These are phyloP conservation scores for Gaertneriomyces sp. DNA, from an alignment of 192 early-diverging fungal genomes.

Conservation along the genomic window DNA sequence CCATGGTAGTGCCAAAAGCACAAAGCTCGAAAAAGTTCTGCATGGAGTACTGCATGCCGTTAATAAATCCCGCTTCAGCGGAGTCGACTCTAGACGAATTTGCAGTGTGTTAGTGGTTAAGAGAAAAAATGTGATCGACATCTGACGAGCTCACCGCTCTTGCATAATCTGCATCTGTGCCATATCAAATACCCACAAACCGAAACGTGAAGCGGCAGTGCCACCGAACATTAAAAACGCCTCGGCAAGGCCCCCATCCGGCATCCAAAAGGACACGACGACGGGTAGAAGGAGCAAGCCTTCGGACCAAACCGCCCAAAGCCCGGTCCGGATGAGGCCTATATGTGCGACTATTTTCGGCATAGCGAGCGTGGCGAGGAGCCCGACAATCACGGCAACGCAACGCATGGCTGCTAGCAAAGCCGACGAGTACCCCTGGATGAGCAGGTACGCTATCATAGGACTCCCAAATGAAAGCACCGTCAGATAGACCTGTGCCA, in stretches of 20 bases:
- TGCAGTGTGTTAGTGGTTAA: neutral
- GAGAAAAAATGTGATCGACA: neutral
- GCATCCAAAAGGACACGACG: constrained; percentile 29
- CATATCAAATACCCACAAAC: constrained; percentile 50
- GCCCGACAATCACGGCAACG: constrained; percentile 34
- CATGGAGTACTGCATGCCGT: constrained; percentile 35
- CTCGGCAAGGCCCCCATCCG: neutral
- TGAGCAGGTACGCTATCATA: constrained; percentile 42
- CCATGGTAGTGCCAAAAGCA: constrained; percentile 37
- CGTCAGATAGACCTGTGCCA: constrained; percentile 44
- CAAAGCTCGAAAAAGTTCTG: constrained; percentile 46
- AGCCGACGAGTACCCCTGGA: constrained; percentile 28
- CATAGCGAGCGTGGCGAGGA: constrained; percentile 35
- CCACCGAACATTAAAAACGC: constrained; percentile 38
- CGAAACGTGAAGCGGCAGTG: constrained; percentile 32
- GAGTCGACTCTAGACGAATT: constrained; percentile 20
- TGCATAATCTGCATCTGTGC: constrained; percentile 45
- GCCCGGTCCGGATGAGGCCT: constrained; percentile 38
- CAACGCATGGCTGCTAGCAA: constrained; percentile 32
- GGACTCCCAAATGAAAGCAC: constrained; percentile 40
- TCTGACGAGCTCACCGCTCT: constrained; percentile 23
- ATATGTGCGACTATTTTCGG: constrained; percentile 21
- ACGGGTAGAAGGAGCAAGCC: constrained; percentile 20
- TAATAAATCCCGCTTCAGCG: constrained; percentile 28
- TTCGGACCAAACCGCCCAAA: constrained; percentile 39